Conservation (phyloP, 805 yeast genomes). For the Yarrowia porcina region DNA sequence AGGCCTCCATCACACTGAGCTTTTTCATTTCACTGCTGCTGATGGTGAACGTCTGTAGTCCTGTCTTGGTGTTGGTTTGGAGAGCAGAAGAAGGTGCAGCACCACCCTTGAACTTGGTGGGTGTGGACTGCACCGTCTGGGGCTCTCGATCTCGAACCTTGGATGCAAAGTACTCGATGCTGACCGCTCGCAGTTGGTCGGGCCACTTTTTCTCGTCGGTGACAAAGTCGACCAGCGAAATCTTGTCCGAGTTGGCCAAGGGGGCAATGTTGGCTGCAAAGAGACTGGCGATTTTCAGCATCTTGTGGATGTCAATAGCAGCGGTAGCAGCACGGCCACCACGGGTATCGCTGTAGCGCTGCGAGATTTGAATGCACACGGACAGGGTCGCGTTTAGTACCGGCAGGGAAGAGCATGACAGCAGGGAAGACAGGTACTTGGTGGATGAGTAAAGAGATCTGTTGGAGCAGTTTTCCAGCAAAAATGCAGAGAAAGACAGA, state of each 20-base stretch:
- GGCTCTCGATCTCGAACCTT: background rate
- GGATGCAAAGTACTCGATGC: slow-evolving; percentile 34
- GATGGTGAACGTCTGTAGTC: slow-evolving; percentile 51
- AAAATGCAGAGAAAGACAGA: slow-evolving; percentile 56
- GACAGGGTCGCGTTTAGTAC: slow-evolving; percentile 60
- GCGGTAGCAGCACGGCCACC: slow-evolving; percentile 46
- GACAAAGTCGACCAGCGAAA: slow-evolving; percentile 33
- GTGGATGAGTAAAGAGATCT: slow-evolving; percentile 65
- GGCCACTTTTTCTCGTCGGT: slow-evolving; percentile 31
- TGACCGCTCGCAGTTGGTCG: slow-evolving; percentile 31
- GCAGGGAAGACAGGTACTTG: slow-evolving; percentile 55
- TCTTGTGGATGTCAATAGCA: slow-evolving; percentile 43
- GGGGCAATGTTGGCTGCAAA: slow-evolving; percentile 32
- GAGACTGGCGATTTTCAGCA: slow-evolving; percentile 51
- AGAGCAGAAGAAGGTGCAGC: background rate
- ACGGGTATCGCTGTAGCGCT: slow-evolving; percentile 52
- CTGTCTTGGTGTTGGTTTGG: slow-evolving; percentile 32
- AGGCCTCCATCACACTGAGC: slow-evolving; percentile 35
- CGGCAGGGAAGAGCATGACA: slow-evolving; percentile 57
- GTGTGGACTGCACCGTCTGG: slow-evolving; percentile 7
- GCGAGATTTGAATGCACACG: slow-evolving; percentile 58
- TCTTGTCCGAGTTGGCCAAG: slow-evolving; percentile 29
- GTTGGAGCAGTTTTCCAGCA: slow-evolving; percentile 68
- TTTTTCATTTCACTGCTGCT: slow-evolving; percentile 56
- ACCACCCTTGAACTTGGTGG: background rate